Evolutionary conservation across 257 asterid genomes (phyloP), one percentile per base, ranked within the genome.

Genomic region (Solanum rostratum): DNA sequence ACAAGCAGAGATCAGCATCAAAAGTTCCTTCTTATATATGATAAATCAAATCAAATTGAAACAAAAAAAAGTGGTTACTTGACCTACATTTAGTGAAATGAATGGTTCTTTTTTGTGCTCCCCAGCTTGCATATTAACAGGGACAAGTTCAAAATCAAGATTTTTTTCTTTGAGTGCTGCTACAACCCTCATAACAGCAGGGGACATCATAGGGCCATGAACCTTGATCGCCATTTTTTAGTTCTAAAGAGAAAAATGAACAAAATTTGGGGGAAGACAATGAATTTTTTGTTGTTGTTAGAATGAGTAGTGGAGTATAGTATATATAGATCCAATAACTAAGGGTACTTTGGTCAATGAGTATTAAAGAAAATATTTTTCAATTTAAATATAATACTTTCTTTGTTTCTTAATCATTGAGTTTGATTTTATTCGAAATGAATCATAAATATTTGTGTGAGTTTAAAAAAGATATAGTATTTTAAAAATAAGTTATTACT

Each of bases 71-170:
- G 39, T 33, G 39, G 39, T 33, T 4, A 33, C 3, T 33, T 55
- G 27, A 55, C 74, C 55, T 79, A 86, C 89, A 15, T 89, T 89
- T 70, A 89, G 85, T 41, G 87, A 69, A 65, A 89, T 22, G 80
- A 84, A 86, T 13, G 87, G 87, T 81, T 88, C 87, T 55, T 60
- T 82, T 71, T 89, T 87, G 83, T 86, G 84, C 30, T 87, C 88
- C 10, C 88, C 86, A 13, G 83, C 15, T 41, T 39, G 46, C 66
- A 85, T 37, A 30, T 84, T 46, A 29, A 87, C 55, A 3, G 53
- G 66, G 33, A 83, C 10, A 24, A 80, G 84, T 73, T 89, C 88
- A 50, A 71, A 89, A 10, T 85, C 84, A 50, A 87, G 78, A 27
- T 43, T 86, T 45, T 89, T 89, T 79, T 89, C 88, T n/a, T 85